phyloP scores from a whole-genome alignment of 805 yeast species.

The Komagataella pseudopastoris region DNA sequence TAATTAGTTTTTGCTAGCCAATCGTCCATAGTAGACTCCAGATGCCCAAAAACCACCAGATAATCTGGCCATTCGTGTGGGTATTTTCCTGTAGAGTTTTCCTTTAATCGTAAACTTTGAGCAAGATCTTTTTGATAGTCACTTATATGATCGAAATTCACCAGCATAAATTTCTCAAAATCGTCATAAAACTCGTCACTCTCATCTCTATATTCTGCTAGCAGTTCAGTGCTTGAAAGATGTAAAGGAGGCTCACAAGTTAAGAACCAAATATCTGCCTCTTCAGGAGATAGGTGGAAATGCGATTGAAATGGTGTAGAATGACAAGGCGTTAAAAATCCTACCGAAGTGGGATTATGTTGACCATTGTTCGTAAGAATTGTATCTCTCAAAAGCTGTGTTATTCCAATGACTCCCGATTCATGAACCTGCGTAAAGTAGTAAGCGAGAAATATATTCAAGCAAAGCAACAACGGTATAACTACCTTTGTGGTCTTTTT shows the following conservation, averaged over 20 bases:
- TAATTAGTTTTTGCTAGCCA: slow-evolving; percentile 28
- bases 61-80: slow-evolving; percentile 56
- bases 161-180: slow-evolving; percentile 41
- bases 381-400: slow-evolving; percentile 30
- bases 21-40: slow-evolving; percentile 30
- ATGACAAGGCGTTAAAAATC: slow-evolving; percentile 91
- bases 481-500: not conserved
- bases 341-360: slow-evolving; percentile 31
- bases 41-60: slow-evolving; percentile 56
- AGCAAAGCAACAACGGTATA: slow-evolving; percentile 5
- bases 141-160: slow-evolving; percentile 29
- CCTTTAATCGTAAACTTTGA: not conserved
- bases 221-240: slow-evolving; percentile 14
- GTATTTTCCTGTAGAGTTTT: slow-evolving; percentile 8
- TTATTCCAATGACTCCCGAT: slow-evolving; percentile 68
- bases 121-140: not conserved
- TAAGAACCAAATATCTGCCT: slow-evolving; percentile 54
- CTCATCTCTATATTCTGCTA: slow-evolving; percentile 59
- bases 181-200: slow-evolving; percentile 72
- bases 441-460: slow-evolving; percentile 6
- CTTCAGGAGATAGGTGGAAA: slow-evolving; percentile 39
- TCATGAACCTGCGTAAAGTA: slow-evolving; percentile 62
- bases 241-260: slow-evolving; percentile 87
- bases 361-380: slow-evolving; percentile 4
- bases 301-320: slow-evolving; percentile 93